phyloP scores from a whole-genome alignment of 179 eudicot genomes.

The Patellifolia procumbens region DNA sequence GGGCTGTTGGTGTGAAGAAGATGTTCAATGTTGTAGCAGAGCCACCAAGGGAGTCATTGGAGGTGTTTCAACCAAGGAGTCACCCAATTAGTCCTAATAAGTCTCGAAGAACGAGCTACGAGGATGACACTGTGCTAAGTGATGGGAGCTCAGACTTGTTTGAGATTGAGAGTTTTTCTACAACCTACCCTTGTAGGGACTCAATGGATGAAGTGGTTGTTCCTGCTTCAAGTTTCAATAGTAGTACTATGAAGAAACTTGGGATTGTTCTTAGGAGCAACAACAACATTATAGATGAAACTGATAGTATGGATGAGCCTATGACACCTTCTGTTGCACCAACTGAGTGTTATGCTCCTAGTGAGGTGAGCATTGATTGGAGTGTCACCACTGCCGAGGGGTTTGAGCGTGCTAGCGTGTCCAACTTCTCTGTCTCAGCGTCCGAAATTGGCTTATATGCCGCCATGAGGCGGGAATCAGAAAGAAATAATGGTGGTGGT shows the following conservation, averaged over 20 bases:
- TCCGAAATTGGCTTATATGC: constrained; percentile 47
- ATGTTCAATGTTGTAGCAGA: constrained; percentile 43
- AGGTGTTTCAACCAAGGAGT: constrained; percentile 60
- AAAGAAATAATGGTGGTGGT: constrained; percentile 5
- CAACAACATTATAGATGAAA: constrained; percentile 1
- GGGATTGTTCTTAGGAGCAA: constrained; percentile 19
- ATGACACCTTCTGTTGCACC: constrained; percentile 56
- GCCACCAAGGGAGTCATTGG: constrained; percentile 60
- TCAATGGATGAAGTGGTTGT: constrained; percentile 49
- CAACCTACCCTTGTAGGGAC: constrained; percentile 44
- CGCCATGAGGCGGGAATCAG: constrained; percentile 29
- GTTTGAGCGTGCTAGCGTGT: constrained; percentile 64
- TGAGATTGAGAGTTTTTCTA: constrained; percentile 82
- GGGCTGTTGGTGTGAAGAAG: constrained; percentile 29
- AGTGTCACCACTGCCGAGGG: constrained; percentile 90
- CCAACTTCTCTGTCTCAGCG: constrained; percentile 56
- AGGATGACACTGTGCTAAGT: constrained; percentile 66
- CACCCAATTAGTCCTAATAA: constrained; percentile 39
- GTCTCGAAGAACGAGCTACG: constrained; percentile 44
- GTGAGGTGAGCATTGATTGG: constrained; percentile 88
- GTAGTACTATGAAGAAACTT: constrained; percentile 21
- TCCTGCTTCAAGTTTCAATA: constrained; percentile 17
- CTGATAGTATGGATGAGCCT: constrained; percentile 26
- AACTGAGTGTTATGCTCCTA: constrained; percentile 84
- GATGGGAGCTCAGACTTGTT: constrained; percentile 91